These are phyloP conservation scores for Suillus ampliporus DNA, from an alignment of 768 basidiomycete genomes.

Conservation along the genomic window DNA sequence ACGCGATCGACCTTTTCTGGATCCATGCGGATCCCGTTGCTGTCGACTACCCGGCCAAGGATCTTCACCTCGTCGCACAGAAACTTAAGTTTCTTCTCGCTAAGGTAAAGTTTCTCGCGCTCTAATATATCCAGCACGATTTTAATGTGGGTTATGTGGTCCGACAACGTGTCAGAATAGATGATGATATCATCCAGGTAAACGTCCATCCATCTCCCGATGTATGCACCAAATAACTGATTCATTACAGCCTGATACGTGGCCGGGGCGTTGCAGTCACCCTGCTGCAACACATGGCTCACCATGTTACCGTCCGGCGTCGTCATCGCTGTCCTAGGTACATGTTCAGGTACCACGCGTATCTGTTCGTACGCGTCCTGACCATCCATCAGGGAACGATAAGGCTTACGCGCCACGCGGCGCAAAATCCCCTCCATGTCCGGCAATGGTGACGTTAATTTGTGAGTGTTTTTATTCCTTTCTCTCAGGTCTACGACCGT, in stretches of 20 bases:
- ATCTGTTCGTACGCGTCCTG: conserved; percentile 52
- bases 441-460: conserved; percentile 47
- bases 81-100: conserved; percentile 41
- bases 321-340: conserved; percentile 30
- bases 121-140: conserved; percentile 40
- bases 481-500: conserved; percentile 42
- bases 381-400: conserved; percentile 47
- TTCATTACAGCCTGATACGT: conserved; percentile 52
- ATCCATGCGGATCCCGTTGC: conserved; percentile 25
- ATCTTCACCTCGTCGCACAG: conserved; percentile 43
- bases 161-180: conserved; percentile 24
- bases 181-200: conserved; percentile 3
- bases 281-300: conserved; percentile 36
- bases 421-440: conserved; percentile 45
- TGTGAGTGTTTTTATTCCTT: conserved; percentile 47
- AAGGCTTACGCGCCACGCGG: conserved; percentile 39
- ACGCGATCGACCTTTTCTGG: conserved; percentile 27
- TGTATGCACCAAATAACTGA: conserved; percentile 21
- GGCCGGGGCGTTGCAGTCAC: conserved; percentile 38
- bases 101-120: conserved; percentile 42
- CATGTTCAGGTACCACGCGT: conserved; percentile 33
- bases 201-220: conserved; percentile 8
- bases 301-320: conserved; percentile 40
- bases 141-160: conserved; percentile 36
- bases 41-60: conserved; percentile 42